Percentiles rank a stretch among this genome's conserved stretches.
Evolutionary conservation across 2,329 filamentous ascomycete species (phyloP).

Genomic region (Xylariaceae sp.): DNA sequence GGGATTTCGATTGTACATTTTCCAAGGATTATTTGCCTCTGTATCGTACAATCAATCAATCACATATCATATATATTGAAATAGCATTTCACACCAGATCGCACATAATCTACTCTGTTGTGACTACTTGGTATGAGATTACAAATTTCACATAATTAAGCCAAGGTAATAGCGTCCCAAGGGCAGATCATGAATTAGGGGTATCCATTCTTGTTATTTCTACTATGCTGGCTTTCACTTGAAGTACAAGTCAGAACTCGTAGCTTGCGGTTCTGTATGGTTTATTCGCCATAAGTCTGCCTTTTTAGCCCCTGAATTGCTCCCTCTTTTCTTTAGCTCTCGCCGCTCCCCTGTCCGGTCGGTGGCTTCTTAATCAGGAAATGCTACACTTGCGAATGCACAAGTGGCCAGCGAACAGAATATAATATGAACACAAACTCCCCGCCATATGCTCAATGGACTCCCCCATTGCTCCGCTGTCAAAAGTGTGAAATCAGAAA

Average conservation of each 20-base stretch:
- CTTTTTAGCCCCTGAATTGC: neutral
- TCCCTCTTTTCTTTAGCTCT: neutral
- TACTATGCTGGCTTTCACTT: neutral
- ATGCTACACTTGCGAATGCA: no score
- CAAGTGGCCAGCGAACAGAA: no score
- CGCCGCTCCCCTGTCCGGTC: neutral
- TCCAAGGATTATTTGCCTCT: neutral
- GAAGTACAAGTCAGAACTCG: no score
- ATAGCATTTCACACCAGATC: neutral
- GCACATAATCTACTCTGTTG: neutral
- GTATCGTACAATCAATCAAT: conserved; percentile 1
- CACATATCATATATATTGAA: no score
- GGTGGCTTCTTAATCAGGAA: no score
- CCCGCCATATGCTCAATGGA: neutral
- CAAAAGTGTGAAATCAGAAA: no score
- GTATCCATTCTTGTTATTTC: conserved; percentile 3
- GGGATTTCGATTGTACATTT: conserved; percentile 1
- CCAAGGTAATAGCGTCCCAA: no score
- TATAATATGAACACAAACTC: neutral
- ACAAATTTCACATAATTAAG: no score
- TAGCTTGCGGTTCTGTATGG: no score
- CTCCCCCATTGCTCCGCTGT: neutral
- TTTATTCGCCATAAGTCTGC: neutral
- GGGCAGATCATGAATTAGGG: neutral
- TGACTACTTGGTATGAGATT: neutral